Conservation (phyloP, 768 basidiomycete species). For the Pulveroboletus sp. region DNA sequence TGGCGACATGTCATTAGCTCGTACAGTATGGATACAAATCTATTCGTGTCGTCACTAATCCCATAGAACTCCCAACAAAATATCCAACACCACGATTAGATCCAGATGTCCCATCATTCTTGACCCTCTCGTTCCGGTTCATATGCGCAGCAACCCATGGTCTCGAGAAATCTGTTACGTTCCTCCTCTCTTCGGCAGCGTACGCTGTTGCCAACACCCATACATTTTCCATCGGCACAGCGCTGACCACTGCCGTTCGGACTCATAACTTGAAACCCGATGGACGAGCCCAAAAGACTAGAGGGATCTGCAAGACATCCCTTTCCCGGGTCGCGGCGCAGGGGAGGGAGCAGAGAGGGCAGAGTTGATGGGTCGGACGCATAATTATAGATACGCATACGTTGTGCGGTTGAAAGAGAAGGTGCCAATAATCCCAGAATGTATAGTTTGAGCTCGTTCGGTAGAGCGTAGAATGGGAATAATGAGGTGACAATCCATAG, state of each 20-base stretch:
- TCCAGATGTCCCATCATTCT: not conserved
- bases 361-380: conserved; percentile 48
- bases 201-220: conserved; percentile 35
- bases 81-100: not conserved
- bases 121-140: conserved; percentile 30
- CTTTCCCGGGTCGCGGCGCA: conserved; percentile 20
- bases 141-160: conserved; percentile 43
- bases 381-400: conserved; percentile 49
- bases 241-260: conserved; percentile 16
- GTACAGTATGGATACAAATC: conserved; percentile 10
- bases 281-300: conserved; percentile 9
- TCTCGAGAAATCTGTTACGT: conserved; percentile 40
- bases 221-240: conserved; percentile 37
- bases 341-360: conserved; percentile 36
- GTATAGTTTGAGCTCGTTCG: conserved; percentile 53
- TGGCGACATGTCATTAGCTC: not conserved
- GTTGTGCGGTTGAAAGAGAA: conserved; percentile 51
- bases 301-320: conserved; percentile 21
- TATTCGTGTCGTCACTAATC: not conserved
- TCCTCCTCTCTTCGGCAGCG: conserved; percentile 40
- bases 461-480: conserved; percentile 42
- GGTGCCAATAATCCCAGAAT: conserved; percentile 55
- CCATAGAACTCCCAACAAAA: not conserved
- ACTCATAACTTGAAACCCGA: conserved; percentile 6
- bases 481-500: conserved; percentile 13